phyloP scores from a whole-genome alignment of 441 rosid species.

The Populus trichocarpa region DNA sequence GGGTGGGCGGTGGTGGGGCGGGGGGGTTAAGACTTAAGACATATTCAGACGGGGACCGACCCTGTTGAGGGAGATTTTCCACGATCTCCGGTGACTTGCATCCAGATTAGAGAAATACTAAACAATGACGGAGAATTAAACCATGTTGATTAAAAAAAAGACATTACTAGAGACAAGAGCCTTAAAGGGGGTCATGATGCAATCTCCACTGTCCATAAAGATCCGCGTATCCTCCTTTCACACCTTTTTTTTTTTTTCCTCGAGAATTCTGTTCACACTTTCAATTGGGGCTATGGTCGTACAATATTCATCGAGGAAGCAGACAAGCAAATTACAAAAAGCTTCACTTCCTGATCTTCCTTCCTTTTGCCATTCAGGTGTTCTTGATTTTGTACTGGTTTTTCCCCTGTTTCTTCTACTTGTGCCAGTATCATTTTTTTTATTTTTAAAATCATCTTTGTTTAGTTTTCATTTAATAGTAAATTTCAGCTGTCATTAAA shows the following conservation, averaged over 20 bases:
- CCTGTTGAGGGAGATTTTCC: constrained; percentile 17
- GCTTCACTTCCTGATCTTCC: background rate
- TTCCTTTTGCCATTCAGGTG: background rate
- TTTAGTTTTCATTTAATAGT: background rate
- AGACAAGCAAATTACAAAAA: background rate
- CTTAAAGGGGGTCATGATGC: background rate
- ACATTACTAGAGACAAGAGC: background rate
- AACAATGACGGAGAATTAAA: background rate
- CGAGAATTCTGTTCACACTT: background rate
- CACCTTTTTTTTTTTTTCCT: background rate
- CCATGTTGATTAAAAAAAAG: background rate
- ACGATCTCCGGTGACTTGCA: constrained; percentile 21
- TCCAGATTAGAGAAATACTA: background rate
- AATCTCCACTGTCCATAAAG: constrained; percentile 35
- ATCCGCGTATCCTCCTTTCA: constrained; percentile 43
- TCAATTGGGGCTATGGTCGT: too few relatives aligned
- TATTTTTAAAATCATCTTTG: background rate
- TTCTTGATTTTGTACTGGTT: background rate
- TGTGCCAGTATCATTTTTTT: background rate
- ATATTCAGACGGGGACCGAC: constrained; percentile 6
- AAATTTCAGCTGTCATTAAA: background rate
- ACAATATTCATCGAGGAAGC: too few relatives aligned
- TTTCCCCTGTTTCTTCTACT: too few relatives aligned
- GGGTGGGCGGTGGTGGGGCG: constrained; percentile 25
- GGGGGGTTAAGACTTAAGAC: background rate